Evolutionary conservation across 2,329 filamentous ascomycete genomes (phyloP).

Genomic region (Colletotrichum simmondsii): DNA sequence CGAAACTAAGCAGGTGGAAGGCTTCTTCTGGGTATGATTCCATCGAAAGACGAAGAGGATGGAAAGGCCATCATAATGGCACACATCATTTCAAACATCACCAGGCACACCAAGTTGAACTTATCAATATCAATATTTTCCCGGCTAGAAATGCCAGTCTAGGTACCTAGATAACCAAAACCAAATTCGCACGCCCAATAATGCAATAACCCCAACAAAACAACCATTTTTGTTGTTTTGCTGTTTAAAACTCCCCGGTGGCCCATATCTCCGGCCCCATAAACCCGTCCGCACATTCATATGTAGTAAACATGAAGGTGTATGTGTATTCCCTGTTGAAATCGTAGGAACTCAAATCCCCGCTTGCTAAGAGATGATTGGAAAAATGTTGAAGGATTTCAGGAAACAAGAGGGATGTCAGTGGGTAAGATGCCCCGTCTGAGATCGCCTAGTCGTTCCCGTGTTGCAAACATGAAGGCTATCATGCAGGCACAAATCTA

Average conservation of each 20-base stretch:
- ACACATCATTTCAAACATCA: not conserved
- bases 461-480: not conserved
- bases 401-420: not conserved
- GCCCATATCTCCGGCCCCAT: not conserved
- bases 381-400: conserved; percentile 19
- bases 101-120: not conserved
- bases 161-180: not conserved
- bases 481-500: conserved; percentile 18
- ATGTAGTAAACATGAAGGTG: not conserved
- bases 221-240: not conserved
- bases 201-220: not conserved
- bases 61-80: not conserved
- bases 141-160: not conserved
- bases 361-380: conserved; percentile 20
- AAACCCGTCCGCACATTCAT: not conserved
- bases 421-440: conserved; percentile 4
- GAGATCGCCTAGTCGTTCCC: conserved; percentile 25
- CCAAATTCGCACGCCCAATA: not conserved
- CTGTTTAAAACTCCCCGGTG: conserved; percentile 18
- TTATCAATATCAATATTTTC: not conserved
- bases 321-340: conserved; percentile 24
- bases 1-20: too few relatives aligned
- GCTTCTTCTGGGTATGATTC: too few relatives aligned
- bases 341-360: conserved; percentile 24
- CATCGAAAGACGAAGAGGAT: not conserved